Evolutionary conservation across 1,284 basidiomycete genomes (phyloP).

Genomic region (Tausonia pullulans): DNA sequence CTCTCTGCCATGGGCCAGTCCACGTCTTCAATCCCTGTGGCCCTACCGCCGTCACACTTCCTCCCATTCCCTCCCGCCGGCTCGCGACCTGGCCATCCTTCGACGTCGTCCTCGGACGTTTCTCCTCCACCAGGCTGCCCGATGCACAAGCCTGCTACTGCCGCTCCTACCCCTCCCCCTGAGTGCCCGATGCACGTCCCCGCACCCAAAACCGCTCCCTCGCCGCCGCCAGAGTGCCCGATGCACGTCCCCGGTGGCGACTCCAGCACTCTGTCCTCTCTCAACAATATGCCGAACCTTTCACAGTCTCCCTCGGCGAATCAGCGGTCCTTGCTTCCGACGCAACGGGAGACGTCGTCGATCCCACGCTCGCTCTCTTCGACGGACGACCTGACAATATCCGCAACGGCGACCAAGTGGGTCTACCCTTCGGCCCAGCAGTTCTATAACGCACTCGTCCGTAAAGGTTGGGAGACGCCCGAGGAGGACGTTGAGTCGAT

Average conservation of each 20-base stretch:
- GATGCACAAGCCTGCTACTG: conserved; percentile 22
- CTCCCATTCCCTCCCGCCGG: neutral
- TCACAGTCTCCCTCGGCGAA: conserved; percentile 51
- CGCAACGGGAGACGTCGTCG: conserved; percentile 48
- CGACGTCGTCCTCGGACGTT: neutral
- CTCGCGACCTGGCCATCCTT: neutral
- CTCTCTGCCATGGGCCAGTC: too few relatives aligned
- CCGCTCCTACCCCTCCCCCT: conserved; percentile 4
- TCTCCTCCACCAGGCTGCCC: conserved; percentile 27
- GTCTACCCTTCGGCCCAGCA: conserved; percentile 98
- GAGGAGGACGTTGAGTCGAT: conserved; percentile 94
- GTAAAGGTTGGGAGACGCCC: conserved; percentile 96
- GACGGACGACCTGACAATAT: conserved; percentile 18
- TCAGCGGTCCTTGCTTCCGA: conserved; percentile 50
- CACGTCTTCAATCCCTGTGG: too few relatives aligned
- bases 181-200: too few relatives aligned
- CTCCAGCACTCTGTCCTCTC: conserved; percentile 49
- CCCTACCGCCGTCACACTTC: too few relatives aligned
- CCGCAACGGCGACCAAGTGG: conserved; percentile 44
- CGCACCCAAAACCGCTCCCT: too few relatives aligned
- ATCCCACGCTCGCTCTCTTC: conserved; percentile 63
- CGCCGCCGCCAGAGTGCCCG: too few relatives aligned
- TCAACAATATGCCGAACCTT: conserved; percentile 81
- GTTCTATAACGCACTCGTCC: conserved; percentile 92
- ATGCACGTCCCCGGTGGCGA: too few relatives aligned